Conservation (phyloP, 805 yeast species). For the Blastobotrys parvus region DNA sequence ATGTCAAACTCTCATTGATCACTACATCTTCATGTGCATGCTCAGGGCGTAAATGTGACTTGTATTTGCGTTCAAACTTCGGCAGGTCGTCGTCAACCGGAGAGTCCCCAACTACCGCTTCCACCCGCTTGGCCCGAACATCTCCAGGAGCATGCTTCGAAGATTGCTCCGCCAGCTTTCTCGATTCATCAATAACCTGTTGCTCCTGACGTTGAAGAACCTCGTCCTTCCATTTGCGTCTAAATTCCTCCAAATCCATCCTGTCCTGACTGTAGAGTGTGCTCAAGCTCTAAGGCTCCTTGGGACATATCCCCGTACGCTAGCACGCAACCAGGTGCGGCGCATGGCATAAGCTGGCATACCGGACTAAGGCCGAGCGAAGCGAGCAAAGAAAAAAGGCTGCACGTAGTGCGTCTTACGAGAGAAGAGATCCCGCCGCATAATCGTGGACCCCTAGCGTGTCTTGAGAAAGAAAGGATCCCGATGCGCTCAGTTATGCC, state of each 20-base stretch:
- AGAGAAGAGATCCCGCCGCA: no score
- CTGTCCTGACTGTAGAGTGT: no score
- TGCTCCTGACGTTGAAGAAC: not conserved
- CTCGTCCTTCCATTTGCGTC: constrained; percentile 3
- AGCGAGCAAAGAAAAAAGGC: no score
- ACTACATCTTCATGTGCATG: not conserved
- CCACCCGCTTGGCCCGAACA: not conserved
- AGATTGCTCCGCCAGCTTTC: not conserved
- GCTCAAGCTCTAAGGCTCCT: no score
- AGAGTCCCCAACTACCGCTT: not conserved
- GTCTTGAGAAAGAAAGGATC: no score
- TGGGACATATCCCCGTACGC: no score
- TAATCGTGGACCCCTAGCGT: no score
- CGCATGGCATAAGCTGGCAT: no score
- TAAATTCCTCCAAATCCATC: constrained; percentile 1
- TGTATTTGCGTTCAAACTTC: not conserved
- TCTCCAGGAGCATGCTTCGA: not conserved
- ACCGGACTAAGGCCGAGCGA: no score
- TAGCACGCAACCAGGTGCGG: no score
- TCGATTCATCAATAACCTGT: not conserved
- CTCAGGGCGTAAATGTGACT: not conserved
- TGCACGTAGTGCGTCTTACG: no score
- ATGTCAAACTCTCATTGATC: constrained; percentile 2
- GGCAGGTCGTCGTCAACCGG: not conserved
- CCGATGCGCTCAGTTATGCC: no score